Base-by-base conservation (phyloP, 352 stramenopile genomes). In the Globisporangium recalcitrans region DNA sequence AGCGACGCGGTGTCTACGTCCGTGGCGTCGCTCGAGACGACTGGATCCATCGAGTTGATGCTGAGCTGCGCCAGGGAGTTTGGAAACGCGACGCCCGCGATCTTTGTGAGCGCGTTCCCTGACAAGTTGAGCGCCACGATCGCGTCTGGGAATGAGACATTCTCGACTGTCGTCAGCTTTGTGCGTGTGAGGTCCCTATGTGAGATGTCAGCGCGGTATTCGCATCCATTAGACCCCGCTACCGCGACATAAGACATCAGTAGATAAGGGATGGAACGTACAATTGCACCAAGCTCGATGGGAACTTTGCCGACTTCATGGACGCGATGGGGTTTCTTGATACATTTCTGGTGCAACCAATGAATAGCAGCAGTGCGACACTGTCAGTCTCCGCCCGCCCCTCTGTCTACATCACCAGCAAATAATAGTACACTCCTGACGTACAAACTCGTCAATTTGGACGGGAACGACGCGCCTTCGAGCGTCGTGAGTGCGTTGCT, bases 81-180 rank as follows among this genome's bases (percentile, higher is more conserved):
- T 1, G 74, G 67, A 34, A 82, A 82, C 16, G 64, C 31, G 38
- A 82, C 68, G 4, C 72, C 72, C 16, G 60, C 46, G 38, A 82
- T 67, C 26, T 49, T 58, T n/a, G 51, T 62, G 70, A 82, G 68
- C 10, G 72, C 64, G 52, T 82, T 82, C 21, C 31, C 68, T 0
- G 68, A 71, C 1, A 82, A 31, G 29, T 74, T 82, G 54, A 82
- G 74, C 10, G 59, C 67, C 46, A 31, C 32, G 9, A 78, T 21
- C 10, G 62, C 42, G 44, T 72, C 60, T 27, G 72, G 70, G 27
- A 82, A 71, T 1, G 72, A 70, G 16, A 82, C 52, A 11, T 74
- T 76, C 51, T 68, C 49, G 16, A 82, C 38, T 9, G 46, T 64
- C n/a, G 60, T 40, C 24, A 82, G 58, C 24, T 64, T 70, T 29